Evolutionary conservation across 192 early-diverging fungal species (phyloP).

Genomic region (Dispira simplex): DNA sequence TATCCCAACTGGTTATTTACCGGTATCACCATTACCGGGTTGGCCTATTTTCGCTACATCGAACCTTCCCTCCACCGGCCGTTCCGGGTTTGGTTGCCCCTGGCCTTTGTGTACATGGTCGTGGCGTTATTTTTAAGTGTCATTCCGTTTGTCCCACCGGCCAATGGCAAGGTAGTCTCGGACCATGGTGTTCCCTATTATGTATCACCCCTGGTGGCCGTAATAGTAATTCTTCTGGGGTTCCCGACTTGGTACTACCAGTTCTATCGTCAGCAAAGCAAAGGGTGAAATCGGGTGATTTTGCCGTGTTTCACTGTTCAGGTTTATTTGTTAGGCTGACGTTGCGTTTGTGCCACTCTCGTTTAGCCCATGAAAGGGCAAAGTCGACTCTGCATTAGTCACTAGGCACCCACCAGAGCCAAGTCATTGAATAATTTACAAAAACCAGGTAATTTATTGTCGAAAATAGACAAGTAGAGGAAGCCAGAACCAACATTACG

Average conservation of each 20-base stretch:
- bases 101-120: slow-evolving; percentile 32
- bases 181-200: slow-evolving; percentile 22
- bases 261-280: neutral
- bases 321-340: no score
- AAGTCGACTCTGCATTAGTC: no score
- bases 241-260: slow-evolving; percentile 28
- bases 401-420: no score
- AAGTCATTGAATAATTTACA: no score
- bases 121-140: slow-evolving; percentile 33
- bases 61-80: slow-evolving; percentile 22
- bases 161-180: neutral
- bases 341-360: no score
- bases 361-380: no score
- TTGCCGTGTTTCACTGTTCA: no score
- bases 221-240: slow-evolving; percentile 22
- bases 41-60: slow-evolving; percentile 21
- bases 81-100: slow-evolving; percentile 25
- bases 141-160: slow-evolving; percentile 37
- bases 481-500: no score
- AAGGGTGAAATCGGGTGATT: no score
- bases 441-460: no score
- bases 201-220: slow-evolving; percentile 27
- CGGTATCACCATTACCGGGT: neutral
- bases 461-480: no score
- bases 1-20: slow-evolving; percentile 14